These are phyloP conservation scores for Helotiales sp. DNA, from an alignment of 2,329 filamentous ascomycete genomes.

Conservation along the genomic window DNA sequence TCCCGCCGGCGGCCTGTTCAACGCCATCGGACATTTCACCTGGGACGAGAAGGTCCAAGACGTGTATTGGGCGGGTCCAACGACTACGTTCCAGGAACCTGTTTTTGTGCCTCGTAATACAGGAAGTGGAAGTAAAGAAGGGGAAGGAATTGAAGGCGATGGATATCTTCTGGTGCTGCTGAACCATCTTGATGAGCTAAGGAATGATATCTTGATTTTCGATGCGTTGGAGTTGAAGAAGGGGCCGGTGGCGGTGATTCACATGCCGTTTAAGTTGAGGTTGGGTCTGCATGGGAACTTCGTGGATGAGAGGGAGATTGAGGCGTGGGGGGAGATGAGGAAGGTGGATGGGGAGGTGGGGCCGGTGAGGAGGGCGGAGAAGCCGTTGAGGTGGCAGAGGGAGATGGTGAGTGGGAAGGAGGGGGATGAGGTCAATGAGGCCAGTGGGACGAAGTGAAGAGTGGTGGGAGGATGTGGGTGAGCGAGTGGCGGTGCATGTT, in stretches of 20 bases:
- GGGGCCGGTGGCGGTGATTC: constrained; percentile 44
- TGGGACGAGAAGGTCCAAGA: constrained; percentile 30
- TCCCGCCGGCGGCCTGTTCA: constrained; percentile 34
- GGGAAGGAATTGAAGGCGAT: constrained; percentile 38
- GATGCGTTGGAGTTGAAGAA: constrained; percentile 42
- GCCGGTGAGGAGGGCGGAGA: constrained; percentile 45
- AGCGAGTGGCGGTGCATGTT: not conserved
- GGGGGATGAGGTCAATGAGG: not conserved
- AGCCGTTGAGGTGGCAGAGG: constrained; percentile 49
- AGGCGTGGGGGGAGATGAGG: constrained; percentile 48
- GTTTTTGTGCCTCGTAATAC: constrained; percentile 39
- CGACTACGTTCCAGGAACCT: constrained; percentile 42
- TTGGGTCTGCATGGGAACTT: constrained; percentile 46
- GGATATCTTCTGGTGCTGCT: constrained; percentile 43
- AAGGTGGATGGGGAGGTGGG: constrained; percentile 46
- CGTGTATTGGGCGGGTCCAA: constrained; percentile 40
- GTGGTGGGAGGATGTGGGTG: no score
- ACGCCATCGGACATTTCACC: constrained; percentile 33
- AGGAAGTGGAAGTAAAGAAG: not conserved
- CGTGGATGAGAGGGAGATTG: constrained; percentile 44
- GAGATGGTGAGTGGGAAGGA: not conserved
- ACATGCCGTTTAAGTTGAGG: constrained; percentile 44
- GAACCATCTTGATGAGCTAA: constrained; percentile 47
- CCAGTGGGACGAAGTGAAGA: constrained; percentile 1
- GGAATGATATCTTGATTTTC: constrained; percentile 45